These are phyloP conservation scores for Stachybotrys chlorohalonatus DNA, from an alignment of 2,329 filamentous ascomycete species.

Conservation along the genomic window DNA sequence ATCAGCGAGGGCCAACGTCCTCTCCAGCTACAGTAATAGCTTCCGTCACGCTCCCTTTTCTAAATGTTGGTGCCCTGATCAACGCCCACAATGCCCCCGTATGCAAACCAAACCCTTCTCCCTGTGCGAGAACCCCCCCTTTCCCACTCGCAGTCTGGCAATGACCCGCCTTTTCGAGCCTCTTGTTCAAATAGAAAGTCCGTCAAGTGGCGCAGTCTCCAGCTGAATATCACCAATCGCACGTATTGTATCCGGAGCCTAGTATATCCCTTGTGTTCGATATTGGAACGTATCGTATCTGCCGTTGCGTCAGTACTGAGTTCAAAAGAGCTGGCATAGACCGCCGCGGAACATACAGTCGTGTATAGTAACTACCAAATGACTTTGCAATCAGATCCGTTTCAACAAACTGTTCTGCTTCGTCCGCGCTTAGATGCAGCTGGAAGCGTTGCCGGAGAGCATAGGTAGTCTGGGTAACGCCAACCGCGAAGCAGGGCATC, in stretches of 20 bases:
- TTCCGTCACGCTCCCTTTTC: not conserved
- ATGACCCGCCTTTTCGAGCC: not conserved
- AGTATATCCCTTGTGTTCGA: constrained; percentile 81
- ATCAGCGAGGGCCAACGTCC: not conserved
- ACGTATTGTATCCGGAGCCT: constrained; percentile 12
- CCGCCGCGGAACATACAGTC: constrained; percentile 51
- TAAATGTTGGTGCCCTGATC: not conserved
- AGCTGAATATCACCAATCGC: not conserved
- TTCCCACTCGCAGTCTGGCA: not conserved
- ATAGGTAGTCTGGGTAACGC: constrained; percentile 60
- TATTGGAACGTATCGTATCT: constrained; percentile 85
- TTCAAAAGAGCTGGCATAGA: not conserved
- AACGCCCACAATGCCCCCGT: not conserved
- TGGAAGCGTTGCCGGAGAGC: constrained; percentile 68
- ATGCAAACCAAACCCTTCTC: not conserved
- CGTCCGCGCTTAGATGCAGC: constrained; percentile 72
- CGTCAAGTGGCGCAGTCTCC: not conserved
- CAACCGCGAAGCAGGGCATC: constrained; percentile 76
- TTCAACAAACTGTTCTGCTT: constrained; percentile 74
- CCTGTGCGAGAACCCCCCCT: not conserved
- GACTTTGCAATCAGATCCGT: constrained; percentile 72
- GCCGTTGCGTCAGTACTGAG: constrained; percentile 3
- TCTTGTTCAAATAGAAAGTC: not conserved
- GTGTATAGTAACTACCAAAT: constrained; percentile 78
- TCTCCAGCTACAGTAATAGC: not conserved